These are phyloP conservation scores for Alternaria gansuensis DNA, from an alignment of 2,329 filamentous ascomycete genomes.

Conservation along the genomic window DNA sequence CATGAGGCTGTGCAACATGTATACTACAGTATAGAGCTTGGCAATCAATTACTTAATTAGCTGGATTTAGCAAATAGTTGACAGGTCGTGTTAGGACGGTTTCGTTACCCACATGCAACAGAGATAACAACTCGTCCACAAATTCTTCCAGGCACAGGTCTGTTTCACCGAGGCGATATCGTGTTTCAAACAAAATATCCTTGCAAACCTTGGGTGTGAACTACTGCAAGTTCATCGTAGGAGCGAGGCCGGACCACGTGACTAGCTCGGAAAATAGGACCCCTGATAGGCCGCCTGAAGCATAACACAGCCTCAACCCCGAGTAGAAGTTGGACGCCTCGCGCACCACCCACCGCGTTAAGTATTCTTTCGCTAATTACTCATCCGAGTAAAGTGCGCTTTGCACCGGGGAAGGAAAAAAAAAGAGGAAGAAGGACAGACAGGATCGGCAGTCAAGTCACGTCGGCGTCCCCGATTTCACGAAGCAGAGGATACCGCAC, in stretches of 20 bases:
- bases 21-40: conserved; percentile 13
- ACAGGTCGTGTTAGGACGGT: not conserved
- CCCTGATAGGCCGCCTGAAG: conserved; percentile 11
- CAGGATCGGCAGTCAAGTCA: conserved; percentile 8
- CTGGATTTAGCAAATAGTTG: not conserved
- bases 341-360: not conserved
- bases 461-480: conserved; percentile 4
- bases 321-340: conserved; percentile 17
- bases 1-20: conserved; percentile 32
- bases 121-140: not conserved
- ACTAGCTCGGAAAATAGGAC: not conserved
- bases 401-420: not conserved
- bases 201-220: conserved; percentile 2
- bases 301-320: conserved; percentile 17
- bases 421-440: conserved; percentile 7
- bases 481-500: conserved; percentile 1
- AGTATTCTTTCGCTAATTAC: not conserved
- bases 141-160: not conserved
- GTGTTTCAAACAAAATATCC: not conserved
- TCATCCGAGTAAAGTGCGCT: conserved; percentile 3
- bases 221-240: not conserved
- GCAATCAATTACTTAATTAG: conserved; percentile 14
- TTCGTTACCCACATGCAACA: conserved; percentile 1
- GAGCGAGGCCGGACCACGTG: conserved; percentile 5
- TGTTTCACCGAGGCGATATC: not conserved